Evolutionary conservation across 2,329 filamentous ascomycete genomes (phyloP), one percentile per base, ranked within the genome.

Genomic region (Colletotrichum tanaceti): DNA sequence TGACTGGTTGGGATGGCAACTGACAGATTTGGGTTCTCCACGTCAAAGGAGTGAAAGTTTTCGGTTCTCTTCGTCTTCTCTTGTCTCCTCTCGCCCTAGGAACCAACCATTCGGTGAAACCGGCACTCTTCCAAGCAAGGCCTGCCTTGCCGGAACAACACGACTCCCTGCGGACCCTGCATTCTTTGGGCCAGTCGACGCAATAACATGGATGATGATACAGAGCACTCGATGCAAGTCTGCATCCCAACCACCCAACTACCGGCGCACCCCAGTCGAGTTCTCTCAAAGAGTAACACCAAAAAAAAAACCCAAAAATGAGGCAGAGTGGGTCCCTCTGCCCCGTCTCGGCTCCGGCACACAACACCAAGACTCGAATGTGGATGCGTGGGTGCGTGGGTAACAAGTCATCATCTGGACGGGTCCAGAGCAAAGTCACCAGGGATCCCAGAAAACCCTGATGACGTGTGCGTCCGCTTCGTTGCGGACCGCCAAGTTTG

Each of bases 261-360:
- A 67, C 59, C 53, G 59, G 52, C 44, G 39, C 64, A n/a, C n/a
- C 32, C 32, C 0, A 35, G 32, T 35, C 32, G 32, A 10, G 32
- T 35, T 35, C 9, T 35, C 32, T 35, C 32, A 35, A 35, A 35
- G 9, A 35, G 32, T 10, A 13, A 20, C 7, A 22, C 18, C n/a
- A n/a, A n/a, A n/a, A n/a, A n/a, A n/a, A n/a, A n/a, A n/a, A n/a
- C n/a, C n/a, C n/a, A 11, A 6, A 22, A 49, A 35, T 11, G 28
- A 54, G 49, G 57, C 41, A 41, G 16, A 20, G 53, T 63, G 53
- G 58, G 53, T 49, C 46, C 60, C 9, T 3, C 43, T 35, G 41
- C 20, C 47, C 55, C 43, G 61, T 57, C 66, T 65, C 66, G 66
- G 62, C 65, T 61, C 62, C 61, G 62, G 65, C 61, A 43, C 41